phyloP scores from a whole-genome alignment of 352 stramenopile genomes.

The Pythium sp. region DNA sequence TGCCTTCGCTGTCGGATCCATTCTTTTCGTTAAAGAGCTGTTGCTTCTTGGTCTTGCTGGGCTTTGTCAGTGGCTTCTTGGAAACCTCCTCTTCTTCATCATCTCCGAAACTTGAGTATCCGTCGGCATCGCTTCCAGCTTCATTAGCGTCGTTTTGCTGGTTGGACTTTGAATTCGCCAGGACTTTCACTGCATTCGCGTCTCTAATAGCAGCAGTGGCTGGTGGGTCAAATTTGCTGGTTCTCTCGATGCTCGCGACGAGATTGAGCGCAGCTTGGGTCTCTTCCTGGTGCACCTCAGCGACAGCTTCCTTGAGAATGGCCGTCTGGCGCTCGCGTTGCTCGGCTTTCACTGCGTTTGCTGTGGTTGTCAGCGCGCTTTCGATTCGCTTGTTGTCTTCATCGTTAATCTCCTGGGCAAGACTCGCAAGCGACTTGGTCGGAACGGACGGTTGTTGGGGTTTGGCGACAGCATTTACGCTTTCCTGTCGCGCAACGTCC shows the following conservation, averaged over 20 bases:
- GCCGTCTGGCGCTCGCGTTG: constrained; percentile 21
- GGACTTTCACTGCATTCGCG: neutral
- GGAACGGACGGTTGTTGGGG: neutral
- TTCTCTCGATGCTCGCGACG: constrained; percentile 17
- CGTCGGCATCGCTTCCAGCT: constrained; percentile 29
- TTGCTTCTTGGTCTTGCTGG: neutral
- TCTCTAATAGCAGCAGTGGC: neutral
- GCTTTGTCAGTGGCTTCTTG: neutral
- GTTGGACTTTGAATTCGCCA: neutral
- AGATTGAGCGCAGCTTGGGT: constrained; percentile 23
- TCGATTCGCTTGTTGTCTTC: constrained; percentile 39
- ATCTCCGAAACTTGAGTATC: constrained; percentile 68
- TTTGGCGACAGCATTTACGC: constrained; percentile 4
- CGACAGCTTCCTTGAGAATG: constrained; percentile 24
- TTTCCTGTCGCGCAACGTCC: constrained; percentile 43
- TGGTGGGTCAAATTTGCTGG: neutral
- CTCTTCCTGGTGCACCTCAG: constrained; percentile 29
- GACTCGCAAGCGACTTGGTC: constrained; percentile 21
- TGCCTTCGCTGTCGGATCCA: constrained; percentile 18
- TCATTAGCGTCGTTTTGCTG: constrained; percentile 5
- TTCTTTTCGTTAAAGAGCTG: constrained; percentile 13
- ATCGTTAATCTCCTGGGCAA: constrained; percentile 51
- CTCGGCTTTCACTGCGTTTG: constrained; percentile 39
- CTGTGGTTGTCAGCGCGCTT: constrained; percentile 28
- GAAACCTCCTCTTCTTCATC: constrained; percentile 14